These are phyloP conservation scores for Saksenaea oblongispora DNA, from an alignment of 371 early-diverging fungal genomes.

Conservation along the genomic window DNA sequence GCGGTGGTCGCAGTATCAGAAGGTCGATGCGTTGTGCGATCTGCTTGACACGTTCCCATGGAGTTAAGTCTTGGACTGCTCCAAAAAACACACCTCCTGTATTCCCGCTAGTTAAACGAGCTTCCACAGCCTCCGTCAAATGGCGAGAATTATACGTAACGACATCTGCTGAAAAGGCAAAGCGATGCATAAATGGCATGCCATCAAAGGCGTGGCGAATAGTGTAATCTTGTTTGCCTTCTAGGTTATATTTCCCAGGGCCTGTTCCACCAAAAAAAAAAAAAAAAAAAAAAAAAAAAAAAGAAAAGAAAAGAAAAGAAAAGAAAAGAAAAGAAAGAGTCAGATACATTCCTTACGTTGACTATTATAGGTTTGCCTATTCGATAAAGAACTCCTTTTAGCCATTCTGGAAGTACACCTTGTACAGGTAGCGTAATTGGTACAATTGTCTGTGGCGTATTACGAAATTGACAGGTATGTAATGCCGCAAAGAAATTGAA, in stretches of 20 bases:
- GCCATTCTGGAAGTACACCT: slow-evolving; percentile 44
- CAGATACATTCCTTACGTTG: not conserved
- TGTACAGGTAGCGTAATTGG: slow-evolving; percentile 35
- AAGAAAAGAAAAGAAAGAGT: no score
- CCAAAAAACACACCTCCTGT: slow-evolving; percentile 25
- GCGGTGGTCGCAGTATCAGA: not conserved
- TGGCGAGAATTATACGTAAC: slow-evolving; percentile 35
- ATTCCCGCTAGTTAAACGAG: not conserved
- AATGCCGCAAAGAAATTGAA: not conserved
- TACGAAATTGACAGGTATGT: slow-evolving; percentile 1
- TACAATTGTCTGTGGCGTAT: slow-evolving; percentile 42
- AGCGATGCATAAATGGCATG: slow-evolving; percentile 39
- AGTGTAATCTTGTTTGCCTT: slow-evolving; percentile 21
- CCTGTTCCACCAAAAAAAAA: slow-evolving; percentile 22
- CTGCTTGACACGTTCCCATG: slow-evolving; percentile 12
- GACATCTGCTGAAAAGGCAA: slow-evolving; percentile 29
- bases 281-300: no score
- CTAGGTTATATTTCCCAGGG: slow-evolving; percentile 39
- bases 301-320: no score
- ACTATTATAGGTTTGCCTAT: slow-evolving; percentile 24
- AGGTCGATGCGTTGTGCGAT: not conserved
- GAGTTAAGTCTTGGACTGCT: slow-evolving; percentile 5
- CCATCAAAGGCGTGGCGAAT: slow-evolving; percentile 51
- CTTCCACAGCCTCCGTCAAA: slow-evolving; percentile 20
- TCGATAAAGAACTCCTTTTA: slow-evolving; percentile 45